Evolutionary conservation across 2,329 filamentous ascomycete species (phyloP), one percentile per base, ranked within the genome.

Genomic region (Mollisiaceae sp.): DNA sequence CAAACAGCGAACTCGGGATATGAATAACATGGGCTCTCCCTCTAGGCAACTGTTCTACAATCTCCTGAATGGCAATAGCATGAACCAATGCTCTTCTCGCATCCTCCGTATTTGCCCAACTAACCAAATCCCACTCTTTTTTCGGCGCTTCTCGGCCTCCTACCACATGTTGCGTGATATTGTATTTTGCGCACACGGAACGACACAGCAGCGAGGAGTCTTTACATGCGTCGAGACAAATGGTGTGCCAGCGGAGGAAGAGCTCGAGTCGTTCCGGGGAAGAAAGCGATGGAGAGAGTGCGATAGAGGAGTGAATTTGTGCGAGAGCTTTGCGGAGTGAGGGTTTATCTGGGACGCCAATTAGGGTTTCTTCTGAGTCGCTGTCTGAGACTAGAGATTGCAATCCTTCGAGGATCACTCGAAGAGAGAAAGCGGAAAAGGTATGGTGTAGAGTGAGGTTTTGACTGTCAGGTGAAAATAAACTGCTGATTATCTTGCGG

Each of bases 51-150:
- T 81, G 77, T 62, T 82, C 80, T 12, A 82, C 72, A 14, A 82
- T 81, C 43, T 81, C 79, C 65, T 82, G 80, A 20, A 82, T 82
- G 0, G 79, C 79, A 43, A 80, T 76, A 1, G 80, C 79, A 47
- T 82, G 80, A 11, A 82, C 68, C 4, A 82, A 69, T 3, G 79
- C 77, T 38, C 77, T 74, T 4, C 78, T 76, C 6, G 79, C 80
- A 61, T 81, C 76, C 43, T 78, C 74, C 0, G 76, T 79, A 8
- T 71, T 73, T 1, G 72, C 75, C 80, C 80, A 82, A 41, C 74
- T 74, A 1, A 74, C 65, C 20, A 81, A 67, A 65, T 82, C 79
- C 8, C 80, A 75, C 1, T 73, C 73, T 0, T 72, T 50, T 5
- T 73, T 72, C 4, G 74, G 63, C 3, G 67, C 66, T 27, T 73